These are phyloP conservation scores for Hirsutella rhossiliensis DNA, from an alignment of 2,329 filamentous ascomycete species.

Conservation along the genomic window DNA sequence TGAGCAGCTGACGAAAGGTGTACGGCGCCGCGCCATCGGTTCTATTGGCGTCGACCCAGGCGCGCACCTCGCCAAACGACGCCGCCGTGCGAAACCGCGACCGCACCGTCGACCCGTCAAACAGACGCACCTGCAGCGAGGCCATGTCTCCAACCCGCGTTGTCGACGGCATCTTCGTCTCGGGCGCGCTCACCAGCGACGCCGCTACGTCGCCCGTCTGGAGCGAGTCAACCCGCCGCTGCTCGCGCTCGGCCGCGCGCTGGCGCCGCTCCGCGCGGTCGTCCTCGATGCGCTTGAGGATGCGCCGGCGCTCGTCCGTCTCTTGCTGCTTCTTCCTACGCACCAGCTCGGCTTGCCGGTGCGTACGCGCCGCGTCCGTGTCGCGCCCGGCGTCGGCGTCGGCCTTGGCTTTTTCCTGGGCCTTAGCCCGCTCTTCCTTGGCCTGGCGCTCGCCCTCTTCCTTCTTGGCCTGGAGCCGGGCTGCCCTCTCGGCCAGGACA, in stretches of 20 bases:
- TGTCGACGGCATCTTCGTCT: slow-evolving; percentile 17
- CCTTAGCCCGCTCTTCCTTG: slow-evolving; percentile 36
- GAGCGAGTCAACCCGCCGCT: slow-evolving; percentile 19
- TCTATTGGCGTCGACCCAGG: slow-evolving; percentile 61
- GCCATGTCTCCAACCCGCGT: slow-evolving; percentile 18
- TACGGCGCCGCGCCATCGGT: slow-evolving; percentile 52
- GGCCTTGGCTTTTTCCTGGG: slow-evolving; percentile 32
- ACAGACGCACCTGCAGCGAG: slow-evolving; percentile 66
- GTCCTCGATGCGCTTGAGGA: slow-evolving; percentile 63
- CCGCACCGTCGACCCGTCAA: slow-evolving; percentile 73
- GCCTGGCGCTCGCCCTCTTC: slow-evolving; percentile 32
- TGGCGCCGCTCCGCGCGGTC: slow-evolving; percentile 59
- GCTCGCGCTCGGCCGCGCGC: slow-evolving; percentile 37
- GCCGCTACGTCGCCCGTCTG: slow-evolving; percentile 17
- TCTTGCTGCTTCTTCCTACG: slow-evolving; percentile 54
- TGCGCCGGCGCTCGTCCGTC: slow-evolving; percentile 55
- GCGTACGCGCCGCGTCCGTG: slow-evolving; percentile 18
- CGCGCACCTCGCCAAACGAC: slow-evolving; percentile 57
- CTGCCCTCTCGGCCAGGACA: slow-evolving; percentile 38
- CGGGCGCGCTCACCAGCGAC: slow-evolving; percentile 17
- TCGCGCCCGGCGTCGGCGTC: slow-evolving; percentile 23
- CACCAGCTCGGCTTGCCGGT: slow-evolving; percentile 39
- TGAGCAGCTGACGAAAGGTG: slow-evolving; percentile 72
- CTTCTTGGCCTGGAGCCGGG: slow-evolving; percentile 28
- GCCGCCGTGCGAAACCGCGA: slow-evolving; percentile 53